These are phyloP conservation scores for Microstegium vimineum DNA, from an alignment of 176 grass and related monocot genomes.

Conservation along the genomic window DNA sequence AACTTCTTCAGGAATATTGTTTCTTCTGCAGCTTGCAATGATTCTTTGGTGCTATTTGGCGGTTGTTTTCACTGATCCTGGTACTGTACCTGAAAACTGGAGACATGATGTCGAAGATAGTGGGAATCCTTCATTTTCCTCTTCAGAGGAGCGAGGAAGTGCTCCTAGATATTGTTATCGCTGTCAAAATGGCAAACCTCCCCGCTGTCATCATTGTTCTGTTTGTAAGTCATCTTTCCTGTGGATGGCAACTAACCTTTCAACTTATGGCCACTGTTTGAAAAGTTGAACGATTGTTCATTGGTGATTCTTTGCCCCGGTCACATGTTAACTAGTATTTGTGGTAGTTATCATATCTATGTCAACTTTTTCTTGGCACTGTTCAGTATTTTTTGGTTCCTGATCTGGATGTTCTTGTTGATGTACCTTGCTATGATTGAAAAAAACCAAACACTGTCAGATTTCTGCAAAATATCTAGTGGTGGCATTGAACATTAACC, in stretches of 20 bases:
- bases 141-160: conserved; percentile 46
- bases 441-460: background rate
- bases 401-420: background rate
- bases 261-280: background rate
- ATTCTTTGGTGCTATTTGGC: conserved; percentile 78
- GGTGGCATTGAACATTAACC: background rate
- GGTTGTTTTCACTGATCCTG: conserved; percentile 83
- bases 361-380: background rate
- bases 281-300: background rate
- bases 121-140: conserved; percentile 34
- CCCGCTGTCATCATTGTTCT: conserved; percentile 93
- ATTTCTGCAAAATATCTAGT: background rate
- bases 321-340: background rate
- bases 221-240: conserved; percentile 64
- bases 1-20: conserved; percentile 73
- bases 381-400: background rate
- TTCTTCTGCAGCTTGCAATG: conserved; percentile 82
- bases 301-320: background rate
- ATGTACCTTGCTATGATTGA: background rate
- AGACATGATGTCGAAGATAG: conserved; percentile 51
- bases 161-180: conserved; percentile 50
- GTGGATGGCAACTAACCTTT: conserved; percentile 11
- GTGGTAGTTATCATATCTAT: background rate
- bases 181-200: conserved; percentile 87
- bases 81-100: conserved; percentile 80